Base-by-base conservation (phyloP, 371 early-diverging fungal species). In the Mucor racemosus region DNA sequence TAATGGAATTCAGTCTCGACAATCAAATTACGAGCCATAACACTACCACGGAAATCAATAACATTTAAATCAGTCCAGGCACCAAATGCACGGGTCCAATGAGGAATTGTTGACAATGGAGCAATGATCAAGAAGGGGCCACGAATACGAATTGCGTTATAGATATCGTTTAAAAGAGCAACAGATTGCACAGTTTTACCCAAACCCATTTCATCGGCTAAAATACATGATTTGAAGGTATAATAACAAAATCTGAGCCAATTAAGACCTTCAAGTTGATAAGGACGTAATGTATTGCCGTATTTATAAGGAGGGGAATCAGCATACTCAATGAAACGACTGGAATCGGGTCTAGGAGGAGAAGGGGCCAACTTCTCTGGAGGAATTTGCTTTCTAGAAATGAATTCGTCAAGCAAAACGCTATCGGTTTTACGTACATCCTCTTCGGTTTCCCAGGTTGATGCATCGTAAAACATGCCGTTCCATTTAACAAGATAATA, bases 401-500 rank as follows among this genome's bases (percentile, higher is more conserved):
- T 72, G 69, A 85, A 84, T 46, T 90, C 90, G n/a, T 74, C 79
- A 50, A 91, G 79, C 64, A 86, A 82, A 15, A 80, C 69, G 3
- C 68, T 67, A 62, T 91, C 88, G 44, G 82, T 85, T 76, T 77
- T 80, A 73, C 82, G 81, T 13, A 95, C 86, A 64, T 88, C 82
- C 19, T 90, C 90, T 42, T 85, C 82, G 7, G 81, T 76, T 76
- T 97, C 99, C 95, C 97, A 97, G 0, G 99, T 97, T 36, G 89
- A 79, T 3, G 80, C 72, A 71, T 97, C 97, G 73, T 97, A 96
- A n/a, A 94, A 88, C n/a, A 87, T 84, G 41, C 89, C 87, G 60
- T 86, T 86, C 99, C 99, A 99, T 71, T 97, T 99, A 40, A 95
- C 92, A 44, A 99, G 79, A 72, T 89, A 95, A 61, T 82, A 91